Percentiles rank a stretch among this genome's conserved stretches.
These are phyloP conservation scores for Coemansia sp. DNA, from an alignment of 192 early-diverging fungal species.

Conservation along the genomic window DNA sequence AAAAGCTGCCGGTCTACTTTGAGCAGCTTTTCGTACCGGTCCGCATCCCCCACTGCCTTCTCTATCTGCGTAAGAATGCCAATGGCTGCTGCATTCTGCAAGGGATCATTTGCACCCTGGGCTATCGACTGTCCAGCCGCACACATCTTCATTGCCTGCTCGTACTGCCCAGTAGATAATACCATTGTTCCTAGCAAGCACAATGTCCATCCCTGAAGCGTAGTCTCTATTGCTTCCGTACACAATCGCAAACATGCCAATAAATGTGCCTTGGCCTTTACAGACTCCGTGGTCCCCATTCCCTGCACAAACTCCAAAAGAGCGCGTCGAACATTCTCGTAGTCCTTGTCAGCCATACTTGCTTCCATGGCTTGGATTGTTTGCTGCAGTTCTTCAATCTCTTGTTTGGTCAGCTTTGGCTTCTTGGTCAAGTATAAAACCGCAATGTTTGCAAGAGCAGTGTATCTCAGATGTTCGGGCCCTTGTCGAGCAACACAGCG, in stretches of 20 bases:
- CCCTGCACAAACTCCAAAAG: conserved; percentile 35
- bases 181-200: conserved; percentile 39
- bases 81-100: conserved; percentile 48
- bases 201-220: conserved; percentile 46
- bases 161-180: conserved; percentile 42
- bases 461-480: conserved; percentile 16
- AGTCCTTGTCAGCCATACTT: background rate
- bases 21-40: conserved; percentile 30
- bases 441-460: conserved; percentile 25
- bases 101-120: conserved; percentile 34
- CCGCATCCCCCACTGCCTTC: conserved; percentile 35
- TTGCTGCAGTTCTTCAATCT: background rate
- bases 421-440: conserved; percentile 8
- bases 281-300: conserved; percentile 28
- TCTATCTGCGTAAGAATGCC: conserved; percentile 42
- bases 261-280: conserved; percentile 39
- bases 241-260: conserved; percentile 31
- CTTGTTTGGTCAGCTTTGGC: background rate
- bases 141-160: conserved; percentile 49
- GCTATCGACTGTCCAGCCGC: conserved; percentile 40
- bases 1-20: conserved; percentile 30
- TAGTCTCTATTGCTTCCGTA: conserved; percentile 22
- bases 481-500: conserved; percentile 20
- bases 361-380: conserved; percentile 5
- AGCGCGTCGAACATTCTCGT: conserved; percentile 15